phyloP scores from a whole-genome alignment of 352 stramenopile genomes.

The Globisporangium cystogenes region DNA sequence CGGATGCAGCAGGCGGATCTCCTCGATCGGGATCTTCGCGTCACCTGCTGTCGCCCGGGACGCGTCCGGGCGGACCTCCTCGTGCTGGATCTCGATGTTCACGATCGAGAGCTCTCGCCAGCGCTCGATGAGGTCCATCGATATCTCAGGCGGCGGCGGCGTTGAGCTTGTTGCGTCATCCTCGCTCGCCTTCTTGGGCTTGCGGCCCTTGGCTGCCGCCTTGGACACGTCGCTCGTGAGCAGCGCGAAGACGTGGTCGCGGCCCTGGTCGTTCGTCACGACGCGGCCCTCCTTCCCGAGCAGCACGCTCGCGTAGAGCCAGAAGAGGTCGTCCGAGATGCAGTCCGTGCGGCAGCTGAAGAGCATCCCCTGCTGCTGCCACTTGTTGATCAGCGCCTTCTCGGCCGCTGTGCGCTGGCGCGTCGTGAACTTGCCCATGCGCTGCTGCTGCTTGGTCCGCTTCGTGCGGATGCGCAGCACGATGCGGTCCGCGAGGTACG shows the following conservation, averaged over 20 bases:
- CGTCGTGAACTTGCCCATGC: conserved; percentile 40
- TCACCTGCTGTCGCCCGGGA: neutral
- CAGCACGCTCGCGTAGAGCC: conserved; percentile 93
- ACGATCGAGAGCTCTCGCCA: conserved; percentile 69
- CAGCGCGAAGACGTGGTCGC: conserved; percentile 90
- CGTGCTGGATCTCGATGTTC: conserved; percentile 69
- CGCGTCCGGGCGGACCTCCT: conserved; percentile 22
- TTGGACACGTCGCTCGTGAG: conserved; percentile 33
- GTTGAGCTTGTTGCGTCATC: too few relatives aligned
- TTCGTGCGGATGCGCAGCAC: conserved; percentile 53
- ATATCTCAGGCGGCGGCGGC: conserved; percentile 22
- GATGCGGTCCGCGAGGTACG: conserved; percentile 63
- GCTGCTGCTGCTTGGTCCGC: conserved; percentile 36
- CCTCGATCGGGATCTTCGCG: conserved; percentile 40
- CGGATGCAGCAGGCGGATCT: conserved; percentile 50
- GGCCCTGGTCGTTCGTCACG: conserved; percentile 81
- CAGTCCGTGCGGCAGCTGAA: conserved; percentile 87
- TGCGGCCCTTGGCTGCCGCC: conserved; percentile 3
- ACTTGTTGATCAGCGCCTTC: conserved; percentile 57
- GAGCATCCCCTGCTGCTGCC: conserved; percentile 73
- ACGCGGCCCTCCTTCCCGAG: conserved; percentile 41
- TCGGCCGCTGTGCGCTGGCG: conserved; percentile 47
- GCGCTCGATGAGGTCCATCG: conserved; percentile 64
- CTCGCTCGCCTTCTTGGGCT: conserved; percentile 5
- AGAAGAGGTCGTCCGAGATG: conserved; percentile 96